Base-by-base conservation (phyloP, 1,139 yeast species). In the Nakaseomyces nivariensis region DNA sequence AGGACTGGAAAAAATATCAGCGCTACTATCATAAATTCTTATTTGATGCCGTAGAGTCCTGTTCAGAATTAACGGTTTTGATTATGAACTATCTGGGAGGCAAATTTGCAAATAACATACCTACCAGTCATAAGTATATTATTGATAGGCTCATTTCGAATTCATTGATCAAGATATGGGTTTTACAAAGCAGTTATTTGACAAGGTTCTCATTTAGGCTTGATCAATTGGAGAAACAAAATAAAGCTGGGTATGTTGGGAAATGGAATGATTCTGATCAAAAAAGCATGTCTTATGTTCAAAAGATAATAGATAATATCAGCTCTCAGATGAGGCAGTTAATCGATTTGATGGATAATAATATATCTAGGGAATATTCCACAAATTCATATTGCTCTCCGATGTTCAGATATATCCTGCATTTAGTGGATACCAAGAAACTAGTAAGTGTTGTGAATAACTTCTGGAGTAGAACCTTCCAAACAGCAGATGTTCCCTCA, bases 391-490 rank as follows among this genome's bases (percentile, higher is more conserved):
- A 54, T 41, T 51, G 56, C 9, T 45, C 48, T 10, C 51, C 54
- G n/a, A 51, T 57, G 52, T 47, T 53, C 11, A 51, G 36, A 45
- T 57, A 57, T 43, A 37, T 57, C 2, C n/a, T 51, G 7, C 52
- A 55, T 47, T 34, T 56, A 5, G 44, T 54, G 17, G 51, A 56
- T 8, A 46, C 46, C 11, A 50, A 43, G 2, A 48, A 48, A 13
- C 31, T 57, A 22, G 50, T 52, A 3, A 32, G 25, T 3, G 43
- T 43, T 6, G 48, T 46, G 5, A 53, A 51, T n/a, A 32, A 32
- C 10, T 53, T 50, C 40, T 55, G 56, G 56, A 49, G 52, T 4
- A 48, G 43, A 43, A 50, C 49, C 1, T 48, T 45, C 26, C 34
- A 50, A 37, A 47, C 49, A 3, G 43, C 41, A 3, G 52, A 49